Evolutionary conservation across 768 basidiomycete species (phyloP).

Genomic region (Termitomyces titanicus): DNA sequence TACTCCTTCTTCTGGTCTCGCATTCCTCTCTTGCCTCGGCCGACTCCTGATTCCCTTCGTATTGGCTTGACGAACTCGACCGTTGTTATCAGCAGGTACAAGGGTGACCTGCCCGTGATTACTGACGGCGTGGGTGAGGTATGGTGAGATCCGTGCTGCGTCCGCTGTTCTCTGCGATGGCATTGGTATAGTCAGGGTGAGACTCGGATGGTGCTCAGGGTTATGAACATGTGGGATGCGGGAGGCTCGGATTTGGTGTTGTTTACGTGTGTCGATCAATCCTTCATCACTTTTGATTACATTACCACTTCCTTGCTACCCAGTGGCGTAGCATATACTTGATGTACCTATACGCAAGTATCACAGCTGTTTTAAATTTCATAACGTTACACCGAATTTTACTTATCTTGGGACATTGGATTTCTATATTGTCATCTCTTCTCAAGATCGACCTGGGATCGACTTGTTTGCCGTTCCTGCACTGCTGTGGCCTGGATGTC

Average conservation of each 20-base stretch:
- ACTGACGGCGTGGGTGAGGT: slow-evolving; percentile 52
- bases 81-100: slow-evolving; percentile 48
- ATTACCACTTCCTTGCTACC: too few relatives aligned
- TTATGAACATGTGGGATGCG: slow-evolving; percentile 35
- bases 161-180: slow-evolving; percentile 42
- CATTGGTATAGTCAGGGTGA: slow-evolving; percentile 39
- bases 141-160: slow-evolving; percentile 52
- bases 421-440: too few relatives aligned
- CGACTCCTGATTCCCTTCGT: slow-evolving; percentile 36
- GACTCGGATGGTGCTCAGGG: slow-evolving; percentile 21
- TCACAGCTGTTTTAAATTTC: too few relatives aligned
- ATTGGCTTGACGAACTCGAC: slow-evolving; percentile 42
- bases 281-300: too few relatives aligned
- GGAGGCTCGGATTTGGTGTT: slow-evolving; percentile 37
- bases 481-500: too few relatives aligned
- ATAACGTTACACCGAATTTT: too few relatives aligned
- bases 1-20: slow-evolving; percentile 41
- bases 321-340: too few relatives aligned
- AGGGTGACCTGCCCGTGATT: slow-evolving; percentile 51
- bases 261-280: slow-evolving; percentile 22
- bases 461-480: too few relatives aligned
- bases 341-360: too few relatives aligned
- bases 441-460: too few relatives aligned
- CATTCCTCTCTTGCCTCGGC: slow-evolving; percentile 35
- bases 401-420: too few relatives aligned